Base-by-base conservation (phyloP, 306 rosid species). In the Dryas alaskensis region DNA sequence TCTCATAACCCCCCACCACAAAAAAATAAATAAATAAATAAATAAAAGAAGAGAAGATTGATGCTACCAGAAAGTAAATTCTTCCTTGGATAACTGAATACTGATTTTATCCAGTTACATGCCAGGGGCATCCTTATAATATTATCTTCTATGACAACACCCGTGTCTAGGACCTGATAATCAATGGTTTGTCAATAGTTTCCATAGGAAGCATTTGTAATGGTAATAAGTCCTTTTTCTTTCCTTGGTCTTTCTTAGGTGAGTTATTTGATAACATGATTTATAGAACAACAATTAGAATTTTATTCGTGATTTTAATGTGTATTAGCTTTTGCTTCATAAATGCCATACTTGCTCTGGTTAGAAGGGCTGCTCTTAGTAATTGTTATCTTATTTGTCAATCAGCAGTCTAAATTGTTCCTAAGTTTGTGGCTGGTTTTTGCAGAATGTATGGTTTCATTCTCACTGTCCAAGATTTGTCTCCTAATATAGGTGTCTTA, bases 391-490 rank as follows among this genome's bases (percentile, higher is more conserved):
- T 50, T 58, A 65, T 60, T 69, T 19, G 54, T 71, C 7, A 39
- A 42, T 60, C 63, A 39, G 61, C 6, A 48, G 39, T 85, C 54
- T 67, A 45, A 70, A 13, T 48, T 57, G 48, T 73, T 80, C 61
- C 65, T 78, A 59, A 79, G 53, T 70, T 19, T 62, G 19, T 79
- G 74, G 62, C 43, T 75, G 78, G 70, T 82, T 84, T 78, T 75
- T 87, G 86, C 97, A 89, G 97, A 61, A 88, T 97, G 63, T 91
- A 91, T 77, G 98, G 98, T 65, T 94, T 94, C 84, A 89, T 88
- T 79, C 96, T 91, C 73, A 94, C 98, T 0, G 89, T 89, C 62
- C 96, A 75, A 74, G 98, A 94, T 83, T 85, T 94, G 63, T 91
- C 97, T 76, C 98, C 98, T 60, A 93, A 93, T 78, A 89, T 89